phyloP scores from a whole-genome alignment of 257 asterid species.

The Paulownia fortunei region DNA sequence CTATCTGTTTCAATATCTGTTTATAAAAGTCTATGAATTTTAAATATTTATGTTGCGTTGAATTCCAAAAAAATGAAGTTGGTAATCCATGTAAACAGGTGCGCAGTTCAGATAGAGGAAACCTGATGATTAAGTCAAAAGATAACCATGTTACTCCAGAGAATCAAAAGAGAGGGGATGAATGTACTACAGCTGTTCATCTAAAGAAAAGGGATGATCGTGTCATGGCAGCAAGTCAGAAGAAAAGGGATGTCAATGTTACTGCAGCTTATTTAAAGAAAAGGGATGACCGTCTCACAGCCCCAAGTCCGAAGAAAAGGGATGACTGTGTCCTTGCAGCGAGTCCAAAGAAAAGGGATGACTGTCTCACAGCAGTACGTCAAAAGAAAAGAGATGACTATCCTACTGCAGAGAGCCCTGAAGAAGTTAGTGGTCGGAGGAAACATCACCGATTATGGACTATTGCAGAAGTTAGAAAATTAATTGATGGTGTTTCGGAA shows the following conservation, averaged over 20 bases:
- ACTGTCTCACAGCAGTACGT: not conserved
- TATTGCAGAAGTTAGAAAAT: conserved; percentile 74
- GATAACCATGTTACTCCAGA: conserved; percentile 34
- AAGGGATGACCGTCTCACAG: conserved; percentile 26
- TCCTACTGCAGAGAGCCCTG: conserved; percentile 40
- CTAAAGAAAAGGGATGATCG: conserved; percentile 44
- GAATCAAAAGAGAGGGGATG: conserved; percentile 49
- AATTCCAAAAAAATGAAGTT: conserved; percentile 20
- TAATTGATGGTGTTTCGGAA: conserved; percentile 91
- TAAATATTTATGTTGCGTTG: not conserved
- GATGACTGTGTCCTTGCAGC: conserved; percentile 25
- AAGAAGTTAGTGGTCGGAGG: conserved; percentile 59
- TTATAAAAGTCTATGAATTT: not conserved
- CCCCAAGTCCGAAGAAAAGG: conserved; percentile 40
- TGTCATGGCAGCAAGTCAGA: conserved; percentile 28
- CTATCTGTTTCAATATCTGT: not conserved
- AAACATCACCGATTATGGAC: conserved; percentile 93
- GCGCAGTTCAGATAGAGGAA: conserved; percentile 39
- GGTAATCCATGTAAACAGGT: conserved; percentile 37
- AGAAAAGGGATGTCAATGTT: conserved; percentile 36
- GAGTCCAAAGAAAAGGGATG: conserved; percentile 35
- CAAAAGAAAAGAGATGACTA: conserved; percentile 34
- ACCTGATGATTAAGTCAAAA: conserved; percentile 34
- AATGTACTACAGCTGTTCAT: conserved; percentile 32
- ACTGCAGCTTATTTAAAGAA: conserved; percentile 29